phyloP scores from a whole-genome alignment of 1,284 basidiomycete genomes.

The Neolentinus lepideus region DNA sequence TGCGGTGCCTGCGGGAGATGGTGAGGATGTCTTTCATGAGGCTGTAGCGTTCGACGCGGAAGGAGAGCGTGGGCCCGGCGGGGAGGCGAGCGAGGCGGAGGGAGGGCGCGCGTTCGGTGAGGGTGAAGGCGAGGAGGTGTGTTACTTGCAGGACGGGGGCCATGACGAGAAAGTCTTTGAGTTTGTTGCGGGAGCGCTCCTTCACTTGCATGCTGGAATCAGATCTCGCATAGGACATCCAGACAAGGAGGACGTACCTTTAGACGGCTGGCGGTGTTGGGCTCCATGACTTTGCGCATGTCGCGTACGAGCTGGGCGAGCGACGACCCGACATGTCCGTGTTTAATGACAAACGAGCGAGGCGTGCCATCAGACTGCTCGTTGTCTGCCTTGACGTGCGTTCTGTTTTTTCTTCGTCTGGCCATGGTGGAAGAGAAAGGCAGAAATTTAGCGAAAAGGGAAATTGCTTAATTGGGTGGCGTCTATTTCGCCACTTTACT shows the following conservation, averaged over 20 bases:
- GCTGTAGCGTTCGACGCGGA: constrained; percentile 90
- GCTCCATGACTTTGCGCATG: constrained; percentile 94
- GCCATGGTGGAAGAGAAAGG: constrained; percentile 44
- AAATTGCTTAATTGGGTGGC: no score
- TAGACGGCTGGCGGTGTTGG: constrained; percentile 91
- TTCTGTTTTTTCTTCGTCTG: constrained; percentile 78
- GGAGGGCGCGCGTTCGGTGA: constrained; percentile 82
- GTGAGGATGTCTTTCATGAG: constrained; percentile 79
- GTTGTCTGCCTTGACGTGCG: constrained; percentile 63
- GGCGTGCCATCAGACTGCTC: constrained; percentile 39
- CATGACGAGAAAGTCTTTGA: constrained; percentile 93
- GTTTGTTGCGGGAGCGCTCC: constrained; percentile 89
- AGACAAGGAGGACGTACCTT: constrained; percentile 46
- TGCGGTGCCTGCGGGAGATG: constrained; percentile 60
- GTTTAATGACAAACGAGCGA: constrained; percentile 89
- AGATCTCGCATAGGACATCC: neutral
- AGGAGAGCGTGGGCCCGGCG: constrained; percentile 90
- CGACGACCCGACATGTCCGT: constrained; percentile 88
- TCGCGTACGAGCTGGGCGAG: constrained; percentile 87
- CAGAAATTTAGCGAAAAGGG: neutral
- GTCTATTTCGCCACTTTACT: no score
- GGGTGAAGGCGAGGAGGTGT: constrained; percentile 88
- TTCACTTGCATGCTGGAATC: constrained; percentile 29
- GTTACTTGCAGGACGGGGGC: constrained; percentile 90
- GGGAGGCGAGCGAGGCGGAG: constrained; percentile 88